A percentile compares a stretch with the other conserved stretches of the same genome.
Evolutionary conservation across 2,329 filamentous ascomycete species (phyloP).

Genomic region (Verticillium tricorpus): DNA sequence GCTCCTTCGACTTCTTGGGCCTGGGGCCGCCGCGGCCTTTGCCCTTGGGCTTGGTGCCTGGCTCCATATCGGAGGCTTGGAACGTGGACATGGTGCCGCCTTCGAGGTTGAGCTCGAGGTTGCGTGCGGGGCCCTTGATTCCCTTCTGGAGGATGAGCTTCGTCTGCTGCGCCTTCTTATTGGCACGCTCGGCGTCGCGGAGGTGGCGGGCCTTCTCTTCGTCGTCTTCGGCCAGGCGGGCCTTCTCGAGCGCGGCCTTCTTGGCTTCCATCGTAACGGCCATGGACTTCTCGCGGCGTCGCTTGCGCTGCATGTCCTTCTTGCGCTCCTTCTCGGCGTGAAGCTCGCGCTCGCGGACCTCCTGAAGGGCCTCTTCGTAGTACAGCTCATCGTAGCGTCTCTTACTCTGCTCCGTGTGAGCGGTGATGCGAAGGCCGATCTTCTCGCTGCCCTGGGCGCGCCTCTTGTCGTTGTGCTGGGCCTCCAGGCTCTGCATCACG

Average conservation of each 20-base stretch:
- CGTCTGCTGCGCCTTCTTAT: slow-evolving; percentile 89
- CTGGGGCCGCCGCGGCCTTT: slow-evolving; percentile 59
- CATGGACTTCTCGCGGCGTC: slow-evolving; percentile 92
- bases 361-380: slow-evolving; percentile 74
- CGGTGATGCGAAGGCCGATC: slow-evolving; percentile 51
- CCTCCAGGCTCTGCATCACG: slow-evolving; percentile 61
- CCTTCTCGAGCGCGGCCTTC: slow-evolving; percentile 74
- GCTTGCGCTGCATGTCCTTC: slow-evolving; percentile 99
- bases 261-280: slow-evolving; percentile 89
- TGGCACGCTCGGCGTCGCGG: slow-evolving; percentile 81
- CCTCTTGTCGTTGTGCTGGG: slow-evolving; percentile 58
- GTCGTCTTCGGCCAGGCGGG: slow-evolving; percentile 75
- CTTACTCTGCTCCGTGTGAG: slow-evolving; percentile 67
- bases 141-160: slow-evolving; percentile 83
- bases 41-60: slow-evolving; percentile 39
- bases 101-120: slow-evolving; percentile 74
- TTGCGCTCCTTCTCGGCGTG: slow-evolving; percentile 97
- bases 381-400: slow-evolving; percentile 72
- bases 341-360: slow-evolving; percentile 86
- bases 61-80: slow-evolving; percentile 58
- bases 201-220: slow-evolving; percentile 76
- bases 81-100: slow-evolving; percentile 85
- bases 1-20: slow-evolving; percentile 86
- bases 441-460: slow-evolving; percentile 54
- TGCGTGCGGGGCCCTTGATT: slow-evolving; percentile 69